Evolutionary conservation across 495 filamentous ascomycete species (phyloP), one percentile per base, ranked within the genome.

Genomic region (Chaetomium cochliodes): DNA sequence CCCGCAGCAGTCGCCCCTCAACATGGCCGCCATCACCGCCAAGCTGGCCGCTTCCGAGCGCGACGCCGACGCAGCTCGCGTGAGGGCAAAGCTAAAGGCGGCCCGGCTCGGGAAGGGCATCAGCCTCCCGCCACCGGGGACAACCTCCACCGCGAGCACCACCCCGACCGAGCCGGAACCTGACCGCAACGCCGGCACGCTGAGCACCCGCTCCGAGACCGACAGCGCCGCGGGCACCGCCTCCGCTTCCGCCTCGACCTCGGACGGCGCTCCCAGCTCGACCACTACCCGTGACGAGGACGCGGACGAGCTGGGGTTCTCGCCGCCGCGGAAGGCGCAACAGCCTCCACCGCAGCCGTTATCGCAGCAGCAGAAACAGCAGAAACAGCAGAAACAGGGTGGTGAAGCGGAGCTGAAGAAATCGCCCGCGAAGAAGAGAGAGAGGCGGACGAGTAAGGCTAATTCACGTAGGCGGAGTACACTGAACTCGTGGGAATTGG

Each of bases 401-500:
- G 23, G 18, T 4, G 54, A 22, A 25, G 33, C 30, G 42, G 37
- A 7, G 26, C 25, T 5, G 49, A 41, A 30, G 22, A 30, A 63
- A 33, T 42, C 46, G n/a, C 57, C 65, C 72, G 75, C 84, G 76
- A 71, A 80, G 69, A 71, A 79, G 68, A 52, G 66, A 52, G 67
- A 73, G 25, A 65, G 76, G 16, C 18, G 57, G 22, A 33, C 65
- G 54, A 81, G 79, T 41, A 60, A 49, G 49, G n/a, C 23, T n/a
- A 49, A 49, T 0, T 83, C 79, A 53, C 79, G 89, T 58, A 77
- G 89, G 69, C 76, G 89, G 50, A 91, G 88, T 63, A 91, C 89
- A 9, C 77, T 92, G 0, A 89, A 85, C 25, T 85, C 83, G n/a
- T 87, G 87, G 77, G 89, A 92, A 67, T 69, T 91, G 53, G 86